phyloP scores from a whole-genome alignment of 2,329 filamentous ascomycete genomes.

The Epichloe aotearoae region DNA sequence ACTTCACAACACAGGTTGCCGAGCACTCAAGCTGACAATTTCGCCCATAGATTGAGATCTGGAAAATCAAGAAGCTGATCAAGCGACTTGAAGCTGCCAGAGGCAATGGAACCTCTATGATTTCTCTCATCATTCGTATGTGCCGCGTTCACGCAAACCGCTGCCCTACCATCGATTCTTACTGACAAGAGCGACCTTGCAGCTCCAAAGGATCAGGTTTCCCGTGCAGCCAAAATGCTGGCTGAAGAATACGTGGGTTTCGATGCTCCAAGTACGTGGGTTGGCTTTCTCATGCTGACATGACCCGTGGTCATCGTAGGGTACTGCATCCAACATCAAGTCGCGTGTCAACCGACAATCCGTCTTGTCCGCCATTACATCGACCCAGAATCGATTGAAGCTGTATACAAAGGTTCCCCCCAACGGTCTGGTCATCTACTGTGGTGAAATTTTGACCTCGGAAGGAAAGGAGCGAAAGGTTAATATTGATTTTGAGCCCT shows the following conservation, averaged over 20 bases:
- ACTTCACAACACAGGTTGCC: not conserved
- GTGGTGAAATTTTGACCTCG: constrained; percentile 97
- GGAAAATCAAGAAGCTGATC: constrained; percentile 99
- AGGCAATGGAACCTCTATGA: constrained; percentile 99
- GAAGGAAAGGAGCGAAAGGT: constrained; percentile 99
- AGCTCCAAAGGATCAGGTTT: constrained; percentile 98
- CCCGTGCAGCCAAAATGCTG: constrained; percentile 96
- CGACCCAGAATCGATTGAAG: constrained; percentile 97
- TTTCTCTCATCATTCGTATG: constrained; percentile 95
- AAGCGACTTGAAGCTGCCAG: constrained; percentile 94
- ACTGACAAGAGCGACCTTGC: constrained; percentile 6
- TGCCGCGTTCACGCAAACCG: constrained; percentile 10
- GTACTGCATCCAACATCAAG: constrained; percentile 98
- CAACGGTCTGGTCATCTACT: constrained; percentile 96
- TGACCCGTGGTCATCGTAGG: constrained; percentile 35
- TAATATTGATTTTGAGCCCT: constrained; percentile 99
- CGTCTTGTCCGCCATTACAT: constrained; percentile 94
- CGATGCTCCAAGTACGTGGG: not conserved
- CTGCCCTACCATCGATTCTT: not conserved
- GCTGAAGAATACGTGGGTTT: constrained; percentile 91
- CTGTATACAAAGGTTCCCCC: constrained; percentile 98
- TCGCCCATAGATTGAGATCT: constrained; percentile 51
- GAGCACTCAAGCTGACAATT: constrained; percentile 4
- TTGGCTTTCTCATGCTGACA: constrained; percentile 37
- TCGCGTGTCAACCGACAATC: constrained; percentile 98